These are phyloP conservation scores for Neopestalotiopsis sp. DNA, from an alignment of 2,329 filamentous ascomycete genomes.

Conservation along the genomic window DNA sequence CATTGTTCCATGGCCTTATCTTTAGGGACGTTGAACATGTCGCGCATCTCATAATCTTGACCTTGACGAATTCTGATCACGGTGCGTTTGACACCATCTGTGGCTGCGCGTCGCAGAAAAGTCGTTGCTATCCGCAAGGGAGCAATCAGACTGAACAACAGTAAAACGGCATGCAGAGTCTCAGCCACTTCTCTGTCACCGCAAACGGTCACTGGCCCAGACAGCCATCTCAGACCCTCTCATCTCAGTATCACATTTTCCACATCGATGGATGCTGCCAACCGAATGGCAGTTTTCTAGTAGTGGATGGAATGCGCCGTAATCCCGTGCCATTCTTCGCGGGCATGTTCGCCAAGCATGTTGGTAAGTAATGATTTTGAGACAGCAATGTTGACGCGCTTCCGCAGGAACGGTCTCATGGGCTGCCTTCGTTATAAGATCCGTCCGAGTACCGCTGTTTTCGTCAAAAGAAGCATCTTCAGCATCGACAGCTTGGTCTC, in stretches of 20 bases:
- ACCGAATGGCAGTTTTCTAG: neutral
- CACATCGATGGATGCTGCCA: neutral
- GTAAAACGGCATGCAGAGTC: constrained; percentile 22
- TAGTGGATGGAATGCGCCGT: constrained; percentile 36
- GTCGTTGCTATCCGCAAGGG: neutral
- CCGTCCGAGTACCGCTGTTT: constrained; percentile 17
- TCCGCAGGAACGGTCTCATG: neutral
- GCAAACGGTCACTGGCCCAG: constrained; percentile 4
- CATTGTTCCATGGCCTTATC: neutral
- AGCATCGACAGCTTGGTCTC: constrained; percentile 17
- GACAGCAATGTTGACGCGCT: constrained; percentile 12
- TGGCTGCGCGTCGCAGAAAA: neutral
- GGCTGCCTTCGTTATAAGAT: constrained; percentile 34
- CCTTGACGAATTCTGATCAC: neutral
- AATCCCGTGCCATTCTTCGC: constrained; percentile 34
- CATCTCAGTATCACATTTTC: constrained; percentile 15
- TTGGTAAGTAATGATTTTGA: constrained; percentile 14
- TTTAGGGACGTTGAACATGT: neutral
- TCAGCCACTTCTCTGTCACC: constrained; percentile 22
- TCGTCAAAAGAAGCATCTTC: constrained; percentile 17
- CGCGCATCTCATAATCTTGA: neutral
- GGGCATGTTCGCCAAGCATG: neutral
- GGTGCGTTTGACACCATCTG: neutral
- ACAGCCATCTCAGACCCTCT: constrained; percentile 8
- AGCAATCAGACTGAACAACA: neutral